These are phyloP conservation scores for Luvunga scandens DNA, from an alignment of 345 rosid genomes.

Conservation along the genomic window DNA sequence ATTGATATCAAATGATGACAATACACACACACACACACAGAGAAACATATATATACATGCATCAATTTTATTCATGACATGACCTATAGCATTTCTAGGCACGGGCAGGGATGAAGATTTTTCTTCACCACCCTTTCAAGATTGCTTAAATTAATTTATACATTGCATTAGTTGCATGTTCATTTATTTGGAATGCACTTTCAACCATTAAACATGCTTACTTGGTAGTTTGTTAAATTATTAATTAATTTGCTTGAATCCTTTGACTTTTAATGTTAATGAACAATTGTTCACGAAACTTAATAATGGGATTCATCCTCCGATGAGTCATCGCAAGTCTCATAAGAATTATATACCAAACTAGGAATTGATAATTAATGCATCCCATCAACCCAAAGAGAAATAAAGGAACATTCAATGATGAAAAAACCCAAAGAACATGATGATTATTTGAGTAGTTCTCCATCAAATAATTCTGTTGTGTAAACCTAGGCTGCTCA, in stretches of 20 bases:
- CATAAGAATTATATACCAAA: not conserved
- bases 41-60: not conserved
- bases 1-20: conserved; percentile 20
- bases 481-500: not conserved
- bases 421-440: not conserved
- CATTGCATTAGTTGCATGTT: not conserved
- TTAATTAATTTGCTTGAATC: not conserved
- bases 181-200: no score
- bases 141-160: not conserved
- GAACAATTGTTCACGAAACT: not conserved
- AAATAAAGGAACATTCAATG: not conserved
- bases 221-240: not conserved
- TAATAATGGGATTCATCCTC: not conserved
- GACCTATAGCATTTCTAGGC: not conserved
- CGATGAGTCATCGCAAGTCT: not conserved
- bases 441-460: conserved; percentile 5
- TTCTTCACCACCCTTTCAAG: not conserved
- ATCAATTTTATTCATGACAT: not conserved
- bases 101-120: no score
- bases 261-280: not conserved
- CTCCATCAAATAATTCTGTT: not conserved
- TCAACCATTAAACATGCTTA: not conserved
- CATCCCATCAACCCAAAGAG: not conserved
- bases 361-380: not conserved
- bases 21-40: not conserved